Conservation (phyloP, 2,329 filamentous ascomycete species). For the Emergomyces africanus region DNA sequence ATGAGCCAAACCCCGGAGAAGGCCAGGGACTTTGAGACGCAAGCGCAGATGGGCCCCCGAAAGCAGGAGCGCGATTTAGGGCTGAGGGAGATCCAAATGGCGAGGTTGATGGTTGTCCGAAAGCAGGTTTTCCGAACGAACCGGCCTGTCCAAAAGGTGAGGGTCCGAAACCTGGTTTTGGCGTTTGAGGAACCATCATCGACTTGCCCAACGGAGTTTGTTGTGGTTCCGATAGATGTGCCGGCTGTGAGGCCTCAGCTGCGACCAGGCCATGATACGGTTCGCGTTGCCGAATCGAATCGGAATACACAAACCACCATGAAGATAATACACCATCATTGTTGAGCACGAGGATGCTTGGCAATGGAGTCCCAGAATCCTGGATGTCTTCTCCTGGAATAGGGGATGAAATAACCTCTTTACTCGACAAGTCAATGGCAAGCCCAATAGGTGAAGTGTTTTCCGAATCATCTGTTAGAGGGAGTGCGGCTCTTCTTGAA, state of each 20-base stretch:
- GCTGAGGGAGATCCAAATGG: slow-evolving; percentile 13
- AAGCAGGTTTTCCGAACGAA: slow-evolving; percentile 13
- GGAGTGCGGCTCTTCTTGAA: slow-evolving; percentile 60
- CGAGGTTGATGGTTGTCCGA: neutral
- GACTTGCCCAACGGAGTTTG: slow-evolving; percentile 8
- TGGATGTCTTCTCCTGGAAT: slow-evolving; percentile 67
- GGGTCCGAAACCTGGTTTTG: slow-evolving; percentile 11
- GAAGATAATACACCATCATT: slow-evolving; percentile 72
- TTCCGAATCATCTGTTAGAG: slow-evolving; percentile 49
- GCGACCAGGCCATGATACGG: slow-evolving; percentile 58
- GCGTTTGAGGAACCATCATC: slow-evolving; percentile 10
- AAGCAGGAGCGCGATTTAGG: slow-evolving; percentile 8
- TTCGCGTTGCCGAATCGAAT: slow-evolving; percentile 62
- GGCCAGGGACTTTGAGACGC: slow-evolving; percentile 14
- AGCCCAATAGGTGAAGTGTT: slow-evolving; percentile 72
- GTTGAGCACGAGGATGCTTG: slow-evolving; percentile 73
- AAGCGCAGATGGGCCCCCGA: slow-evolving; percentile 17
- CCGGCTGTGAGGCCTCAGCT: slow-evolving; percentile 19
- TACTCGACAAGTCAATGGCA: slow-evolving; percentile 70
- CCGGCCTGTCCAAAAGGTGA: slow-evolving; percentile 14
- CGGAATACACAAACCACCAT: slow-evolving; percentile 90
- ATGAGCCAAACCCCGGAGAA: slow-evolving; percentile 13
- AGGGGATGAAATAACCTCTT: slow-evolving; percentile 63
- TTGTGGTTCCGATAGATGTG: slow-evolving; percentile 14
- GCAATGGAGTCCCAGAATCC: slow-evolving; percentile 66